These are phyloP conservation scores for Fusarium mundagurra DNA, from an alignment of 2,329 filamentous ascomycete genomes.

Conservation along the genomic window DNA sequence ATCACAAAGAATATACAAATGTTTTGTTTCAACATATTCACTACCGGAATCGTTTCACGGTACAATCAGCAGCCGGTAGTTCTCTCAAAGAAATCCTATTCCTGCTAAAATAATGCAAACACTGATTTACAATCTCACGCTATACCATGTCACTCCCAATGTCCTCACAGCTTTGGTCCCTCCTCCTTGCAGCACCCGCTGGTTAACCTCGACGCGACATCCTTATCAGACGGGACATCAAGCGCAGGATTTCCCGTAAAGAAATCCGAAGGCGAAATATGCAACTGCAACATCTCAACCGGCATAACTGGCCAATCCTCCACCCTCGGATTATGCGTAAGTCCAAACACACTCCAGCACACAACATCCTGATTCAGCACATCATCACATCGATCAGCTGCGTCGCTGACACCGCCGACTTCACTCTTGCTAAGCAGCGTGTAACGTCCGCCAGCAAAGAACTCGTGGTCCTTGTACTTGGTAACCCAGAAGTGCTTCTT, in stretches of 20 bases:
- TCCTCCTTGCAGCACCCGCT: slow-evolving; percentile 9
- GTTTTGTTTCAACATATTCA: fast-evolving
- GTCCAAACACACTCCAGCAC: slow-evolving; percentile 11
- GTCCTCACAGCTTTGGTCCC: neutral
- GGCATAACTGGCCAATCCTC: slow-evolving; percentile 20
- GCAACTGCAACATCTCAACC: slow-evolving; percentile 14
- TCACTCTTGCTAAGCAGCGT: slow-evolving; percentile 43
- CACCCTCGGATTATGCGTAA: slow-evolving; percentile 2
- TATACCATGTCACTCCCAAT: neutral
- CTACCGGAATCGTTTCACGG: neutral
- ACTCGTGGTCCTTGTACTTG: slow-evolving; percentile 55
- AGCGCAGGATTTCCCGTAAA: slow-evolving; percentile 7
- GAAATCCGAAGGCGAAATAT: slow-evolving; percentile 9
- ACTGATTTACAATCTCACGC: neutral
- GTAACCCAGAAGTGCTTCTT: slow-evolving; percentile 59
- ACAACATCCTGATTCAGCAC: slow-evolving; percentile 18
- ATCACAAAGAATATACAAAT: neutral
- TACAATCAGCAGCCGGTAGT: neutral
- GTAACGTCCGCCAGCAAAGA: slow-evolving; percentile 56
- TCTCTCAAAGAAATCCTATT: neutral
- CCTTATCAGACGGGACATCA: slow-evolving; percentile 9
- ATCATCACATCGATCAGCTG: slow-evolving; percentile 7
- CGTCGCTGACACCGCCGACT: slow-evolving; percentile 1
- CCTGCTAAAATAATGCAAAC: neutral
- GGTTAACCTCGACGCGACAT: slow-evolving; percentile 9